Conservation (phyloP, 2,329 filamentous ascomycete genomes). For the Neonectria punicea region DNA sequence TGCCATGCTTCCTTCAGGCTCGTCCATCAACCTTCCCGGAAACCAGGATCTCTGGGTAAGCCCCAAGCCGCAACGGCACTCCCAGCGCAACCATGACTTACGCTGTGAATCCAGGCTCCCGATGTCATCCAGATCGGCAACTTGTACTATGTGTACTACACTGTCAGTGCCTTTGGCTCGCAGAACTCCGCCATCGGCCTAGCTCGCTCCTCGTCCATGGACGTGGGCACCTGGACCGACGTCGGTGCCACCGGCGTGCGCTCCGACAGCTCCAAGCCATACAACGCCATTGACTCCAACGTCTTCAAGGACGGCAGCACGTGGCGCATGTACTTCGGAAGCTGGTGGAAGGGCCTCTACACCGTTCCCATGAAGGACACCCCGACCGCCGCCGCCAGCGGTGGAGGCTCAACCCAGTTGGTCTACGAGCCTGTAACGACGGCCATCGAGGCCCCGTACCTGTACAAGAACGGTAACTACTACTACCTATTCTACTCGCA, state of each 20-base stretch:
- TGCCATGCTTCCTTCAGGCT: conserved; percentile 49
- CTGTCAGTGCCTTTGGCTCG: conserved; percentile 69
- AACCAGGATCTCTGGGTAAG: conserved; percentile 58
- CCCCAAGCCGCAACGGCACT: background rate
- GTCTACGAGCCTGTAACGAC: conserved; percentile 60
- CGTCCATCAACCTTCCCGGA: conserved; percentile 52
- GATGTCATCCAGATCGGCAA: conserved; percentile 56
- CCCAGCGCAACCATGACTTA: background rate
- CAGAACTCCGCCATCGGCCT: conserved; percentile 71
- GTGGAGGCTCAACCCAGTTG: conserved; percentile 42
- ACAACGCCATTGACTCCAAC: conserved; percentile 72
- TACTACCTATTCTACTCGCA: conserved; percentile 74
- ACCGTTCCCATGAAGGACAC: conserved; percentile 60
- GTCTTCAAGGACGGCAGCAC: conserved; percentile 60
- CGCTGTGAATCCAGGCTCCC: conserved; percentile 17
- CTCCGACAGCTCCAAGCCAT: conserved; percentile 55
- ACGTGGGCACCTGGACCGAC: conserved; percentile 69
- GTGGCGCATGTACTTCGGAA: conserved; percentile 68
- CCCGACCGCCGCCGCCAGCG: conserved; percentile 41
- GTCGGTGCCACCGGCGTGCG: conserved; percentile 64
- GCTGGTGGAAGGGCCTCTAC: conserved; percentile 74
- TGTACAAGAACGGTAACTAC: conserved; percentile 64
- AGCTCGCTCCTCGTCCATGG: conserved; percentile 57
- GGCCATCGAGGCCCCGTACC: conserved; percentile 66
- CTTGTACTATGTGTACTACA: conserved; percentile 75